A percentile compares a stretch with the other conserved stretches of the same genome.
Conservation (phyloP, 257 asterid genomes). For the Solanum bukasovii region DNA sequence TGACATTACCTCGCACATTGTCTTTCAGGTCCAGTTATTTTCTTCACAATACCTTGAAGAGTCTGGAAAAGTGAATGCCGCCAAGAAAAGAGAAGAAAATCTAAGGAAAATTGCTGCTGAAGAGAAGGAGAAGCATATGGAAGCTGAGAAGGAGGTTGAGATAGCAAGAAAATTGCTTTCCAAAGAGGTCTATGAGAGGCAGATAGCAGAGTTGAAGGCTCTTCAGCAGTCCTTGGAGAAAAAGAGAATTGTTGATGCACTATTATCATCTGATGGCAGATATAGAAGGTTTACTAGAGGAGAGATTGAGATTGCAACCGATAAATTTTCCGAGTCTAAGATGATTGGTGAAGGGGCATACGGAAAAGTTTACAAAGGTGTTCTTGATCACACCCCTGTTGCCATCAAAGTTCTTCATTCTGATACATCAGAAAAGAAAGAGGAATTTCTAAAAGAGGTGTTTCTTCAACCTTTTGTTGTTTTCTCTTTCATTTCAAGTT, state of each 20-base stretch:
- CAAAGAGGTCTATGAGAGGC: constrained; percentile 54
- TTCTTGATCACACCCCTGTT: constrained; percentile 64
- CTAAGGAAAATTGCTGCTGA: constrained; percentile 49
- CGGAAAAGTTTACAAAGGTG: constrained; percentile 77
- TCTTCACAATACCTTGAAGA: constrained; percentile 67
- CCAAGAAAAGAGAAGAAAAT: constrained; percentile 57
- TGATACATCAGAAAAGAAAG: constrained; percentile 46
- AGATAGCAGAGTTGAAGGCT: constrained; percentile 59
- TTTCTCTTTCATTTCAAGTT: background rate
- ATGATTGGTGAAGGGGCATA: constrained; percentile 79
- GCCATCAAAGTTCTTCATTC: constrained; percentile 67
- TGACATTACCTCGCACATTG: background rate
- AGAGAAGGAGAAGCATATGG: constrained; percentile 58
- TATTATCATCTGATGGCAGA: constrained; percentile 50
- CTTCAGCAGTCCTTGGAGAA: constrained; percentile 51
- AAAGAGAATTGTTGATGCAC: constrained; percentile 45
- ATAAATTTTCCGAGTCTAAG: constrained; percentile 38
- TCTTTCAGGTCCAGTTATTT: constrained; percentile 52
- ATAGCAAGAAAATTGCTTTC: constrained; percentile 48
- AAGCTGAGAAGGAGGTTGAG: constrained; percentile 66
- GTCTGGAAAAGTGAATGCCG: constrained; percentile 54
- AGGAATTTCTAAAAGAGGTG: constrained; percentile 86
- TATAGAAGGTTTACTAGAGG: constrained; percentile 64
- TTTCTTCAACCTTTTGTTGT: constrained; percentile 3
- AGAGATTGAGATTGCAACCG: constrained; percentile 61